Base-by-base conservation (phyloP, 352 stramenopile species). In the Pythium volutum region DNA sequence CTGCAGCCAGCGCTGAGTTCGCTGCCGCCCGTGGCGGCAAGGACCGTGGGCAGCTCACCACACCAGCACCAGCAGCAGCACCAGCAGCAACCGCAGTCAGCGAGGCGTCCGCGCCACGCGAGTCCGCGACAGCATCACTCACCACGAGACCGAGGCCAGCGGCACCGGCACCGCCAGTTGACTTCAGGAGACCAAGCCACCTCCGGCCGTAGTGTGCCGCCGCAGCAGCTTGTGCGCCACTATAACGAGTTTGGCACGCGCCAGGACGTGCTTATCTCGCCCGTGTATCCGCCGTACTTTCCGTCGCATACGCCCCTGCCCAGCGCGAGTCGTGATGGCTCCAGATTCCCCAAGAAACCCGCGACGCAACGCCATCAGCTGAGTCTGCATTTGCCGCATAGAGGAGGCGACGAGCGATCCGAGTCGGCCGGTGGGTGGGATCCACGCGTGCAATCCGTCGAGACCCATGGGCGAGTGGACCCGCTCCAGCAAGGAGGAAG, bases 161-260 rank as follows among this genome's bases (percentile, higher is more conserved):
- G 42, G 2, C 59, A 53, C 34, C 20, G 18, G 15, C 48, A 64
- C 34, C 61, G 54, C 14, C 53, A 68, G 34, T 46, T 62, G 38
- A 59, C 31, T 2, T 25, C 36, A 18, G n/a, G 14, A 29, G 36
- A 49, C 48, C 14, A 87, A 60, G 16, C 9, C 1, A 20, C 49
- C 6, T 7, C 42, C n/a, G 26, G 34, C 12, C n/a, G 26, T 14
- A 45, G 34, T 1, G 27, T 34, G 27, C 55, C 53, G 18, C 57
- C 74, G 9, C 74, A 87, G 29, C 75, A 87, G 29, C 75, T 91
- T 15, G 64, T 89, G 22, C 74, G 73, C 27, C 79, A 89, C 27
- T 72, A 83, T 56, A 91, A 91, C 62, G 79, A 89, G 56, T 89
- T 89, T 42, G 81, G 81, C 8, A 75, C 41, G 10, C 70, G 62